These are phyloP conservation scores for Nemania sp. DNA, from an alignment of 2,329 filamentous ascomycete genomes.

Conservation along the genomic window DNA sequence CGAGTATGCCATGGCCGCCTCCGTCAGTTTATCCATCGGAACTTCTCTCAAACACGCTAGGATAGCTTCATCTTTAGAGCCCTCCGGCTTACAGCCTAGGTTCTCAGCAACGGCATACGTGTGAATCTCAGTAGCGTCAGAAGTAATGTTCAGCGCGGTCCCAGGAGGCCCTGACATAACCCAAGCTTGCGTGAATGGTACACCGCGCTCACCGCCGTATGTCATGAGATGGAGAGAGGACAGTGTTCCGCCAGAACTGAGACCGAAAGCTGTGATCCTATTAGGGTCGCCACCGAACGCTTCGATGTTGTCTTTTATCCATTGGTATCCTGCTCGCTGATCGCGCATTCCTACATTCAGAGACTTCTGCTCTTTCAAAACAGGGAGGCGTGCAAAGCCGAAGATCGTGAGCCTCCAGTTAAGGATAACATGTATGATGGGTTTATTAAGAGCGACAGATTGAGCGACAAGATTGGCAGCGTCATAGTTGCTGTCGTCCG, in stretches of 20 bases:
- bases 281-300: slow-evolving; percentile 4
- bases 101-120: slow-evolving; percentile 44
- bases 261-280: not conserved
- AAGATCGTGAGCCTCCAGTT: slow-evolving; percentile 51
- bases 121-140: slow-evolving; percentile 48
- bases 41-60: slow-evolving; percentile 44
- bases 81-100: slow-evolving; percentile 36
- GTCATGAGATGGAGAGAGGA: not conserved
- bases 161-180: slow-evolving; percentile 53
- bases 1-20: slow-evolving; percentile 47
- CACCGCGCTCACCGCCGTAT: slow-evolving; percentile 40
- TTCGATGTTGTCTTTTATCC: slow-evolving; percentile 11
- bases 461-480: not conserved
- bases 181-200: slow-evolving; percentile 52
- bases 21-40: slow-evolving; percentile 43
- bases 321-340: slow-evolving; percentile 1
- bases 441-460: slow-evolving; percentile 29
- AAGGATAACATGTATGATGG: slow-evolving; percentile 46
- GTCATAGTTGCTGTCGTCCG: not conserved
- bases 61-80: slow-evolving; percentile 30
- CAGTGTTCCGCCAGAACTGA: not conserved
- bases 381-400: slow-evolving; percentile 47
- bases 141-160: slow-evolving; percentile 50
- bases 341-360: slow-evolving; percentile 26
- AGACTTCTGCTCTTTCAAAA: slow-evolving; percentile 46